A percentile compares a stretch with the other conserved stretches of the same genome.
Conservation (phyloP, 345 rosid genomes). For the Hibiscus tridactylites region DNA sequence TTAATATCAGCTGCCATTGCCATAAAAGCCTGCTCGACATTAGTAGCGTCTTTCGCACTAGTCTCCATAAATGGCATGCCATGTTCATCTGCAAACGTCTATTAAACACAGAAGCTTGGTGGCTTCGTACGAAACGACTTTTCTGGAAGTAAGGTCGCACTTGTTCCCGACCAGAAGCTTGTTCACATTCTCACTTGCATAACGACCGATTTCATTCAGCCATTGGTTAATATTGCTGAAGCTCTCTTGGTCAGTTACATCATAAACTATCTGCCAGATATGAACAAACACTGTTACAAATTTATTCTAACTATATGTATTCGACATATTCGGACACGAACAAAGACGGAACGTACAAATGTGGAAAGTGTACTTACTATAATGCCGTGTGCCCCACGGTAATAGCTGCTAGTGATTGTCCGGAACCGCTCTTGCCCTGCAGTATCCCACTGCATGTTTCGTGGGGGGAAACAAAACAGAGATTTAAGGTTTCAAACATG, state of each 20-base stretch:
- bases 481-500: not conserved
- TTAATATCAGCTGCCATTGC: constrained; percentile 76
- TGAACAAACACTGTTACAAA: not conserved
- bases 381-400: constrained; percentile 90
- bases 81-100: constrained; percentile 72
- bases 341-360: not conserved
- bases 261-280: constrained; percentile 55
- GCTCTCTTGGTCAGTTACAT: constrained; percentile 76
- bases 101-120: constrained; percentile 40
- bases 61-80: constrained; percentile 81
- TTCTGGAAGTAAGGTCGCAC: constrained; percentile 55
- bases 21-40: constrained; percentile 70
- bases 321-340: not conserved
- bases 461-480: not conserved
- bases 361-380: constrained; percentile 32
- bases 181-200: constrained; percentile 70
- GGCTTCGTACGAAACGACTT: constrained; percentile 65
- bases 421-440: constrained; percentile 93
- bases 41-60: constrained; percentile 64
- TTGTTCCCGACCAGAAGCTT: constrained; percentile 74
- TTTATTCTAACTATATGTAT: not conserved
- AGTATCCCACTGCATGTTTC: constrained; percentile 67
- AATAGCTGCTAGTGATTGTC: constrained; percentile 87
- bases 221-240: constrained; percentile 74
- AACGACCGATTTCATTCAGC: constrained; percentile 71